Evolutionary conservation across 202 grass and related monocot genomes (phyloP).

Genomic region (Eragrostis tef): DNA sequence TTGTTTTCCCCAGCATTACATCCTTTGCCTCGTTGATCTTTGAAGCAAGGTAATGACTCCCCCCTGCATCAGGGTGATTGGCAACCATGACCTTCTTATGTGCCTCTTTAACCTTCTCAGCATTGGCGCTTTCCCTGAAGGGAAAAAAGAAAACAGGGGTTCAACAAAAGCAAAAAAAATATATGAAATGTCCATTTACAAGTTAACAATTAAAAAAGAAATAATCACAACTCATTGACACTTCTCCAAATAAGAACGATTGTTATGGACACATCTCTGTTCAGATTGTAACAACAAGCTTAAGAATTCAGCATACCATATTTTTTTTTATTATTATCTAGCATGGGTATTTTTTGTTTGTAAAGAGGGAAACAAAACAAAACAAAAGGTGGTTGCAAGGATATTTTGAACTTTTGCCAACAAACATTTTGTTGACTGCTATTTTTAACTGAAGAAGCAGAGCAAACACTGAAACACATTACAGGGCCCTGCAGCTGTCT

Average conservation of each 20-base stretch:
- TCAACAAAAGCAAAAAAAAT: conserved; percentile 9
- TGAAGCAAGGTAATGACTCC: conserved; percentile 90
- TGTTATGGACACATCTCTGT: background rate
- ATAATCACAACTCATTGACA: background rate
- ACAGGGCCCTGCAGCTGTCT: background rate
- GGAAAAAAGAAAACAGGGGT: conserved; percentile 20
- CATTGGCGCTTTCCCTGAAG: conserved; percentile 64
- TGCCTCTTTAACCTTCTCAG: conserved; percentile 93
- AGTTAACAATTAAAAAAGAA: background rate
- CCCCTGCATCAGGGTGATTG: conserved; percentile 90
- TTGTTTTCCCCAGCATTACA: conserved; percentile 75
- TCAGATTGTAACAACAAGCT: conserved; percentile 1
- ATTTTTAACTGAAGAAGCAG: background rate
- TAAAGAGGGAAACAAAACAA: background rate
- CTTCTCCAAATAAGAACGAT: conserved; percentile 11
- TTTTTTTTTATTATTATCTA: too few relatives aligned
- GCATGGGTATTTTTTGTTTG: background rate
- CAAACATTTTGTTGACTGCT: background rate
- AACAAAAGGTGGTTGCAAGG: background rate
- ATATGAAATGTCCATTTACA: background rate
- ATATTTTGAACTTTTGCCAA: background rate
- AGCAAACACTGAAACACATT: background rate
- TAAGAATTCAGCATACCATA: background rate
- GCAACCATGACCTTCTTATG: conserved; percentile 96
- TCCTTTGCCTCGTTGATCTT: conserved; percentile 98